Evolutionary conservation across 2,329 filamentous ascomycete species (phyloP).

Genomic region (Botrytis sinoallii): DNA sequence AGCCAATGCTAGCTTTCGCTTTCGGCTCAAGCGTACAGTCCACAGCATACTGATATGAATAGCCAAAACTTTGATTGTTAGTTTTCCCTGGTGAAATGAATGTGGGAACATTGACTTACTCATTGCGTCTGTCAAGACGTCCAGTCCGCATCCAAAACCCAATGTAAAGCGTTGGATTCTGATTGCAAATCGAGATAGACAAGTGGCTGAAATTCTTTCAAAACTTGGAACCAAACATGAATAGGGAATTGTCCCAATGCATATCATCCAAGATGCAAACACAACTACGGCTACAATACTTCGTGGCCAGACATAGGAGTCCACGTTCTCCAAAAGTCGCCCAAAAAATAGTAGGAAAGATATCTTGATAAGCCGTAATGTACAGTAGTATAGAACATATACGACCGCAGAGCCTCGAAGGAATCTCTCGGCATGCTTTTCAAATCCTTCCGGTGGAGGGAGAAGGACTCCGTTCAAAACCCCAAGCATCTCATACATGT

Average conservation of each 20-base stretch:
- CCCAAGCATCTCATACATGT: not conserved
- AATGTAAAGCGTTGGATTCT: not conserved
- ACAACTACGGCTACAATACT: not conserved
- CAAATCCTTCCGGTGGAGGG: not conserved
- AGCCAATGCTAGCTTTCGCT: not conserved
- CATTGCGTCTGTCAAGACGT: not conserved
- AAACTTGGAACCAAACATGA: not conserved
- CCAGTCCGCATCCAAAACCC: not conserved
- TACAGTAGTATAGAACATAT: not conserved
- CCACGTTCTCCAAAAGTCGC: not conserved
- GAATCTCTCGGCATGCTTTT: not conserved
- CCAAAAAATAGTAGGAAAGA: not conserved
- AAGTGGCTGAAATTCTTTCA: not conserved
- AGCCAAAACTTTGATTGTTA: not conserved
- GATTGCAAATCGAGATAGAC: not conserved
- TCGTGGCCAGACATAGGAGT: not conserved
- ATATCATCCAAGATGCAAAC: not conserved
- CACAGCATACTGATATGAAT: constrained; percentile 2
- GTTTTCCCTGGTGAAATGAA: not conserved
- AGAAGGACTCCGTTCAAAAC: not conserved
- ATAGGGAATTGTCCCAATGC: not conserved
- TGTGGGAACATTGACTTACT: not conserved
- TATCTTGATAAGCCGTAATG: not conserved
- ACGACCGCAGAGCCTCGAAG: not conserved
- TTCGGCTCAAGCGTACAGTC: not conserved